Conservation (phyloP, 345 rosid genomes). For the Boechera retrofracta region DNA sequence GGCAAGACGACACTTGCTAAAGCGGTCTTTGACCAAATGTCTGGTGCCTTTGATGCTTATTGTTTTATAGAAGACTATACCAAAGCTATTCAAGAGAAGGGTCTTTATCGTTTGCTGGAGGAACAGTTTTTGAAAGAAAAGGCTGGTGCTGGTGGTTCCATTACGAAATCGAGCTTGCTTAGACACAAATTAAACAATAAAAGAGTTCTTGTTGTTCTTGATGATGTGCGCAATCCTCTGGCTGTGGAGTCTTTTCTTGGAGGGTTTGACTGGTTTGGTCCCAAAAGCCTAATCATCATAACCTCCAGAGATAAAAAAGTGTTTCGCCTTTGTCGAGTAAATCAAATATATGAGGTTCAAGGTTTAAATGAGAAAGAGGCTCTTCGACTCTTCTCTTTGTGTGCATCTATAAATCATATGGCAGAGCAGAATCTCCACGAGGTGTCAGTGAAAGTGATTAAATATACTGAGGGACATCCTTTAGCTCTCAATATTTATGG, state of each 20-base stretch:
- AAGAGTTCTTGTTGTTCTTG: conserved; percentile 24
- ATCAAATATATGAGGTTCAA: background rate
- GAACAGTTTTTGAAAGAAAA: background rate
- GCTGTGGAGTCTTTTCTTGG: conserved; percentile 9
- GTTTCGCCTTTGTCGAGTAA: background rate
- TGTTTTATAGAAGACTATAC: conserved; percentile 10
- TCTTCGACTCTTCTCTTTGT: background rate
- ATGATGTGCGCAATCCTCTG: background rate
- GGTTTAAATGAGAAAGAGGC: conserved; percentile 17
- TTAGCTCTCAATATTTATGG: conserved; percentile 33
- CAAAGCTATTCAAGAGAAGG: conserved; percentile 1
- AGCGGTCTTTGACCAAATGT: conserved; percentile 22
- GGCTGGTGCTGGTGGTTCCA: background rate
- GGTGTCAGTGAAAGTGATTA: background rate
- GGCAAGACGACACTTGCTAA: conserved; percentile 28
- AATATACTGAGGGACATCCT: conserved; percentile 23
- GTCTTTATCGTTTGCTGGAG: background rate
- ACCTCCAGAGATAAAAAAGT: conserved; percentile 3
- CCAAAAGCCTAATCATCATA: conserved; percentile 3
- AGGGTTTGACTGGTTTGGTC: background rate
- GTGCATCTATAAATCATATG: background rate
- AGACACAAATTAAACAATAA: background rate
- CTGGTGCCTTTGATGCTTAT: background rate
- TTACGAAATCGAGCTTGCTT: background rate
- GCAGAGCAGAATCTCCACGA: background rate